Evolutionary conservation across 345 rosid species (phyloP), one percentile per base, ranked within the genome.

Genomic region (Carallia brachiata): DNA sequence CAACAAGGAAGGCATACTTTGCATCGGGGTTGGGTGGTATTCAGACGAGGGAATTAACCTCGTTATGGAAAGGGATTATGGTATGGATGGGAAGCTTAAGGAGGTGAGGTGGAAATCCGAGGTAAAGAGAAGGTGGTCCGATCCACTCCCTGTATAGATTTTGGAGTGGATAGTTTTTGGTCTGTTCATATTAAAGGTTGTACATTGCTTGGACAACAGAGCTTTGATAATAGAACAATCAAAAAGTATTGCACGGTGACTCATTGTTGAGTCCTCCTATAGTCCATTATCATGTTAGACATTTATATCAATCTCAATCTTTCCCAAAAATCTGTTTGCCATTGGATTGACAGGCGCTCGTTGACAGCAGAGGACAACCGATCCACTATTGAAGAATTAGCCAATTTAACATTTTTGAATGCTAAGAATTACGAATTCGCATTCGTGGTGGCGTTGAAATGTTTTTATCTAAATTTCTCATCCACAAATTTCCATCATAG

Each of bases 11-110:
- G 98, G 98, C 30, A 75, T 83, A 17, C 84, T 94, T 48, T 87
- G 96, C 69, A 81, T 94, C 17, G 97, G 97, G 15, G 84, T 83
- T 6, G 96, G 96, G 39, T 93, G 98, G 98, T 89, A 93, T 70
- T 93, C 97, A 0, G 93, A 87, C 1, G 94, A 93, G 79, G 98
- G 97, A 36, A 86, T 89, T 61, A 93, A 93, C 80, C 92, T 89
- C 50, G 98, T 86, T 52, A 88, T 93, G 94, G 97, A 93, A 70
- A 87, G 97, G 76, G 94, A 89, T 71, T 93, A 94, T 65, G 96
- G 83, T 27, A 18, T 78, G 16, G 96, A 94, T 80, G 98, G 98
- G 58, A 84, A 80, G 80, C 85, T 94, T 23, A 85, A 77, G 77
- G 96, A 94, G 69, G 93, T 94, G n/a, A 73, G 95, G 66, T 86